Evolutionary conservation across 2,329 filamentous ascomycete species (phyloP), one percentile per base, ranked within the genome.

Genomic region (Hawksworthiomyces lignivorus): DNA sequence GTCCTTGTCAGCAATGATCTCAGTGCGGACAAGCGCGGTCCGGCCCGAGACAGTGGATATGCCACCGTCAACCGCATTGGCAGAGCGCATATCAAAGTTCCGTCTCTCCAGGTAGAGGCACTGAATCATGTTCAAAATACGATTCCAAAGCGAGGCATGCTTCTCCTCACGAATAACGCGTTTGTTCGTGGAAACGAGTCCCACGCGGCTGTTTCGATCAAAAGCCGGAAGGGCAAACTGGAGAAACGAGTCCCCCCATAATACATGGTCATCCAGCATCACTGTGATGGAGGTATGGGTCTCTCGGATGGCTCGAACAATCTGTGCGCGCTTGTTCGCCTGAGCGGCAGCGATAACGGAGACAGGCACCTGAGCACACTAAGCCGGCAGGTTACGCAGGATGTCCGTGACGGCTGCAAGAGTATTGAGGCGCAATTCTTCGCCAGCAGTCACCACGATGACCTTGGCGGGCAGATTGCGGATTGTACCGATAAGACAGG

Each of bases 61-160:
- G 9, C 73, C 74, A 8, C 74, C 75, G 43, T 82, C 77, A 9
- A 81, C 59, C 7, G 68, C 61, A 46, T 73, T 75, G 7, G 71
- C 72, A 0, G 73, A 63, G 1, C 70, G 65, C 39, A 75, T 72
- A 52, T 82, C 77, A 54, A 73, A 82, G 52, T 80, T 80, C 55
- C 80, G 74, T 0, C 77, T 71, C 49, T 74, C 68, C 1, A 82
- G 67, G 52, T 81, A 80, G n/a, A 68, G 55, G 22, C 69, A 70
- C 0, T 72, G 76, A 15, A 81, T 61, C 52, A 77, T 68, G 56
- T 81, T 79, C 55, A 65, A 67, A 39, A 70, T 57, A 0, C 57
- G 57, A 5, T 41, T 42, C 54, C 54, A 59, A 2, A 56, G 22
- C 4, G 56, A 54, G 7, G 36, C n/a, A 0, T 49, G 48, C 0